Evolutionary conservation across 2,329 filamentous ascomycete species (phyloP).

Genomic region (Verticillium dahliae): DNA sequence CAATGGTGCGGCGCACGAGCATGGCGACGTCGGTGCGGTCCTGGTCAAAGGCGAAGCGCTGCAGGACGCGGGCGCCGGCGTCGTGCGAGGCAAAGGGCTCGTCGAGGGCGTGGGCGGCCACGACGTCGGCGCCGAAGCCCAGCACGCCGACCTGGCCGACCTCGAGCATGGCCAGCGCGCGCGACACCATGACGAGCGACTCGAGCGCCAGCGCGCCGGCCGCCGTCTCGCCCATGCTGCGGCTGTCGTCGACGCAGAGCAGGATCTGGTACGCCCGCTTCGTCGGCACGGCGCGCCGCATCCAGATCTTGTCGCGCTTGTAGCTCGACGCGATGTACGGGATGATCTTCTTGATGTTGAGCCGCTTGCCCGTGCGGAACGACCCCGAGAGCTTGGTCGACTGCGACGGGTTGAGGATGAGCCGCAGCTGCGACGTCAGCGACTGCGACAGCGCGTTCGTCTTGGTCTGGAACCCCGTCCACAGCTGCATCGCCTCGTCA

Average conservation of each 20-base stretch:
- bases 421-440: constrained; percentile 86
- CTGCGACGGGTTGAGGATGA: constrained; percentile 90
- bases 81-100: constrained; percentile 71
- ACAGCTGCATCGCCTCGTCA: constrained; percentile 61
- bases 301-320: constrained; percentile 99
- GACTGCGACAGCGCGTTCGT: constrained; percentile 84
- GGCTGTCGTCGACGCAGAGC: constrained; percentile 92
- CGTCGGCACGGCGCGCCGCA: constrained; percentile 83
- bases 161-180: constrained; percentile 85
- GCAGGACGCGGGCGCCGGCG: constrained; percentile 76
- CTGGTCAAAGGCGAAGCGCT: constrained; percentile 79
- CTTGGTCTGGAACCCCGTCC: constrained; percentile 76
- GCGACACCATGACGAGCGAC: constrained; percentile 85
- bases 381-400: constrained; percentile 95
- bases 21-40: constrained; percentile 78
- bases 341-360: constrained; percentile 99
- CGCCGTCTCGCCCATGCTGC: constrained; percentile 79
- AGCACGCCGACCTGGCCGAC: constrained; percentile 88
- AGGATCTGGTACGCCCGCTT: constrained; percentile 97
- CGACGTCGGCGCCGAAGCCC: constrained; percentile 79
- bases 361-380: constrained; percentile 93
- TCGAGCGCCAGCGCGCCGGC: constrained; percentile 82
- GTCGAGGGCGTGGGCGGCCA: constrained; percentile 79
- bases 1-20: constrained; percentile 70
- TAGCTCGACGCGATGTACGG: constrained; percentile 97